Evolutionary conservation across 805 yeast species (phyloP).

Genomic region (Blastobotrys robertii): DNA sequence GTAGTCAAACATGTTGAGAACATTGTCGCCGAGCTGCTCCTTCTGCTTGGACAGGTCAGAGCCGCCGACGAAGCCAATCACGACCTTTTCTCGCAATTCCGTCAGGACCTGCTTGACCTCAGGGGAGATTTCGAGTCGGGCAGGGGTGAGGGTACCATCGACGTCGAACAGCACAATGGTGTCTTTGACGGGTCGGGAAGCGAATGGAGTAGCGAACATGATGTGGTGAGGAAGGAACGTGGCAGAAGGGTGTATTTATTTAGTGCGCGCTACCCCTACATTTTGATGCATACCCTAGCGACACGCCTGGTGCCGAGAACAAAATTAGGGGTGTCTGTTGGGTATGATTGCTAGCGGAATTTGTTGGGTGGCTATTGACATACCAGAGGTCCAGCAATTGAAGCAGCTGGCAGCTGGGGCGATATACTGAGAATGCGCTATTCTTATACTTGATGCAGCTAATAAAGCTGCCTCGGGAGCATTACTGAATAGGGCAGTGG

Average conservation of each 20-base stretch:
- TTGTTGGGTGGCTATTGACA: no score
- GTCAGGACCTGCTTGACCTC: constrained; percentile 67
- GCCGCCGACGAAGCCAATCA: constrained; percentile 97
- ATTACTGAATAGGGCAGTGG: no score
- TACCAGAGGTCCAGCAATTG: no score
- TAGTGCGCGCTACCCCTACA: no score
- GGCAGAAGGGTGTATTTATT: not conserved
- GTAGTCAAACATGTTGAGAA: constrained; percentile 79
- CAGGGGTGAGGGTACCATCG: constrained; percentile 97
- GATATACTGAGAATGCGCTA: no score
- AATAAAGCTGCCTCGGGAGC: no score
- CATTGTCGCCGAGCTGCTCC: constrained; percentile 83
- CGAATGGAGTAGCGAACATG: constrained; percentile 44
- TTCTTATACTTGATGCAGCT: no score
- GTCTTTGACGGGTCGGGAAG: constrained; percentile 60
- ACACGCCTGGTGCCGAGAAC: no score
- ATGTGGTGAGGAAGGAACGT: not conserved
- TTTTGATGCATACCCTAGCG: no score
- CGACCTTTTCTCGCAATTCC: constrained; percentile 82
- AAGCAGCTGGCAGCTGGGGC: no score
- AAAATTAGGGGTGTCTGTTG: no score
- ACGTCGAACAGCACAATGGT: constrained; percentile 92
- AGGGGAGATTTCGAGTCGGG: constrained; percentile 55
- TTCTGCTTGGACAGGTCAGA: constrained; percentile 88
- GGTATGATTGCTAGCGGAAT: no score